These are phyloP conservation scores for Syzygium aromaticum DNA, from an alignment of 345 rosid species.

Conservation along the genomic window DNA sequence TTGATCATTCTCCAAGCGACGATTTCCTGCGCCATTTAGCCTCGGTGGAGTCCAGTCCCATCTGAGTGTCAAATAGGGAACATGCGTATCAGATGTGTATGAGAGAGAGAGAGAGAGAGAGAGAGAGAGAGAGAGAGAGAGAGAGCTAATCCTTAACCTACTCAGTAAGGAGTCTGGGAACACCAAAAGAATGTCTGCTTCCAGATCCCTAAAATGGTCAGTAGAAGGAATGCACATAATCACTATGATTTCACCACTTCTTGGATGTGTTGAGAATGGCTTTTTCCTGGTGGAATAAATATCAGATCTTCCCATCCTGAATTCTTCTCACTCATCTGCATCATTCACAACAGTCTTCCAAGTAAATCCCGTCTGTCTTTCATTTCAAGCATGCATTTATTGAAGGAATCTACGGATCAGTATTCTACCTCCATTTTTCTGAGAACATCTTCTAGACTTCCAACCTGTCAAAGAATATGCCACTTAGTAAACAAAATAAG, in stretches of 20 bases:
- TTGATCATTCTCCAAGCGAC: background rate
- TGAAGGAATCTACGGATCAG: background rate
- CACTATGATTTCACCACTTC: conserved; percentile 26
- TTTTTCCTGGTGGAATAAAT: conserved; percentile 95
- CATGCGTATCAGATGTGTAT: background rate
- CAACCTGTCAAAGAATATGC: conserved; percentile 44
- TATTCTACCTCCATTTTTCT: conserved; percentile 81
- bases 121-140: background rate
- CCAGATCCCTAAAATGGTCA: background rate
- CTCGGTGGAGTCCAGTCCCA: background rate
- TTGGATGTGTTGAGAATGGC: conserved; percentile 77
- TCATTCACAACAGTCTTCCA: background rate
- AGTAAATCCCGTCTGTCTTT: background rate
- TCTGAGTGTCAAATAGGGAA: background rate
- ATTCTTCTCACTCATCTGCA: conserved; percentile 75
- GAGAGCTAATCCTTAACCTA: background rate
- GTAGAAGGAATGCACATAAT: background rate
- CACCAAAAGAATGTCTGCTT: background rate
- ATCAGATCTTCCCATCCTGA: conserved; percentile 95
- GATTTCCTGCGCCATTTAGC: background rate
- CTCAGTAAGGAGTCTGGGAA: background rate
- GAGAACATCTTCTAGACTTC: conserved; percentile 85
- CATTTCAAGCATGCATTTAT: conserved; percentile 1
- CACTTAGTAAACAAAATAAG: conserved; percentile 3
- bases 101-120: background rate